A percentile compares a stretch with the other conserved stretches of the same genome.
These are phyloP conservation scores for Hypoxylon sp. DNA, from an alignment of 2,329 filamentous ascomycete species.

Conservation along the genomic window DNA sequence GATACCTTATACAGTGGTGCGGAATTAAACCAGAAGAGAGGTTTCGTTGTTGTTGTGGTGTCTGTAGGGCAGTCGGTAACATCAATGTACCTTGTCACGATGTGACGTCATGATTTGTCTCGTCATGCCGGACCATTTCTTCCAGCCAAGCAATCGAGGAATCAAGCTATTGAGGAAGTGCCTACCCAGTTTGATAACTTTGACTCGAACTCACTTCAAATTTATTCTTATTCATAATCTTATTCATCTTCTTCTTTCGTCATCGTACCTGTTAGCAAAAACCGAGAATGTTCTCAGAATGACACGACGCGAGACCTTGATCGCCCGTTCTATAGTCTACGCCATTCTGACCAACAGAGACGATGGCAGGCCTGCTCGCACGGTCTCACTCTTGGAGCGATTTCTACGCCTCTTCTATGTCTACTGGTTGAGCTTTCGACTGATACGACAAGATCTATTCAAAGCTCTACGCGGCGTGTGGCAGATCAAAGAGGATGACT, in stretches of 20 bases:
- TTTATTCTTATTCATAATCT: neutral
- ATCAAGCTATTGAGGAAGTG: neutral
- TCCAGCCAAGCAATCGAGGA: constrained; percentile 15
- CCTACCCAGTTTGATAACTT: constrained; percentile 1
- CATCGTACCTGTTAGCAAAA: neutral
- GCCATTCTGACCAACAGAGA: constrained; percentile 55
- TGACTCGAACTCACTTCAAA: neutral
- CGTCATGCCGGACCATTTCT: constrained; percentile 35
- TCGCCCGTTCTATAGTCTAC: constrained; percentile 60
- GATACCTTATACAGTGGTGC: neutral
- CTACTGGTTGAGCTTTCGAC: constrained; percentile 55
- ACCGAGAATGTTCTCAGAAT: constrained; percentile 45
- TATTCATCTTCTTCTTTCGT: neutral
- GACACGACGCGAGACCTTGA: constrained; percentile 51
- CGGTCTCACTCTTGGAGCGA: constrained; percentile 56
- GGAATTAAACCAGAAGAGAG: neutral
- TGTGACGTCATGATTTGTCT: constrained; percentile 33
- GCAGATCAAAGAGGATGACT: constrained; percentile 68
- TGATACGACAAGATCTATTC: constrained; percentile 61
- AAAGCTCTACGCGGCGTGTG: constrained; percentile 59
- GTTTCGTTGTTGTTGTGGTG: neutral
- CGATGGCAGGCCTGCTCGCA: constrained; percentile 48
- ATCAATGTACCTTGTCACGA: constrained; percentile 9
- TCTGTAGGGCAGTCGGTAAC: too few relatives aligned
- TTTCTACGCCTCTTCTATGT: constrained; percentile 60